Conservation (phyloP, 495 filamentous ascomycete species). For the Hyaloscypha finlandica region DNA sequence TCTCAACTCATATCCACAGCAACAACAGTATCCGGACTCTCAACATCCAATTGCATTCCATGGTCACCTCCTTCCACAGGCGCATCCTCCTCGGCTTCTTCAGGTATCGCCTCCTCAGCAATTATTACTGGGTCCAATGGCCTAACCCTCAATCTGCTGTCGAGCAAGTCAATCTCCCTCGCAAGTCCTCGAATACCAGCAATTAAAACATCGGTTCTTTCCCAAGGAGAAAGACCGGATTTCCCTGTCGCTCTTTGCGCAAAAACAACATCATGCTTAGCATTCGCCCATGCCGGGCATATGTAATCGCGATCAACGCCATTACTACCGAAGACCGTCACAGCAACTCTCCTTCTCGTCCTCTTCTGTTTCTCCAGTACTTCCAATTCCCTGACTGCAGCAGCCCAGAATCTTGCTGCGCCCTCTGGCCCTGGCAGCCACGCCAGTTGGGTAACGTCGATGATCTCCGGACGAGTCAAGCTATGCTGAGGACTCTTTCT, state of each 20-base stretch:
- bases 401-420: conserved; percentile 47
- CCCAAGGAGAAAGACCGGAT: conserved; percentile 44
- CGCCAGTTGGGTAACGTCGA: conserved; percentile 46
- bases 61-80: conserved; percentile 10
- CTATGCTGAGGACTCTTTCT: conserved; percentile 35
- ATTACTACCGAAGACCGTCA: conserved; percentile 47
- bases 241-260: conserved; percentile 37
- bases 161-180: conserved; percentile 35
- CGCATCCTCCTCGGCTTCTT: conserved; percentile 6
- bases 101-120: conserved; percentile 13
- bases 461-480: conserved; percentile 43
- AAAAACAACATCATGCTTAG: conserved; percentile 43
- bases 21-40: conserved; percentile 31
- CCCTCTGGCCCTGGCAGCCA: conserved; percentile 54
- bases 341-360: conserved; percentile 38
- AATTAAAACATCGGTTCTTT: conserved; percentile 42
- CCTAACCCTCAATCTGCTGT: conserved; percentile 37
- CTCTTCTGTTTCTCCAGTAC: conserved; percentile 11
- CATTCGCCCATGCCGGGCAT: conserved; percentile 47
- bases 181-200: conserved; percentile 43
- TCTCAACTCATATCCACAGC: conserved; percentile 18
- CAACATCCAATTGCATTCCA: conserved; percentile 30
- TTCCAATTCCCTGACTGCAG: conserved; percentile 36
- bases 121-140: conserved; percentile 37
- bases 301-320: conserved; percentile 33